Conservation (phyloP, 257 asterid genomes). For the Ilex asprella region DNA sequence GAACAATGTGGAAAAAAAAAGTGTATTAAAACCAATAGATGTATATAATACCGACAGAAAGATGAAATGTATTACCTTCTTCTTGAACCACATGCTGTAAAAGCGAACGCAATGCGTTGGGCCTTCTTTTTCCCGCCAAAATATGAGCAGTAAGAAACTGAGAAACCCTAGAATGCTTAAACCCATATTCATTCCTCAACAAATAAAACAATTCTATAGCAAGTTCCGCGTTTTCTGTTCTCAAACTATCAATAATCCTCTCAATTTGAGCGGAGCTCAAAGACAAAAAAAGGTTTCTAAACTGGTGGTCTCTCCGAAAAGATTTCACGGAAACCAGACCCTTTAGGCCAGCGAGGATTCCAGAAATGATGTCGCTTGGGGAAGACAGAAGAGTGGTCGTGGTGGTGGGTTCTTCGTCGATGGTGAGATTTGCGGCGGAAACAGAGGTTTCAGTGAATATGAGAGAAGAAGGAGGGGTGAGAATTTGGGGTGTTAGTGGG, state of each 20-base stretch:
- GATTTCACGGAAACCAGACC: slow-evolving; percentile 19
- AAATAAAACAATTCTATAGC: slow-evolving; percentile 62
- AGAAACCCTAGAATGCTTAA: slow-evolving; percentile 36
- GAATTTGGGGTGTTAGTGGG: slow-evolving; percentile 22
- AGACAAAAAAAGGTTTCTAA: slow-evolving; percentile 24
- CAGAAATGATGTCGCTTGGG: slow-evolving; percentile 24
- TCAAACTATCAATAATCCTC: slow-evolving; percentile 31
- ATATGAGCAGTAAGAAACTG: slow-evolving; percentile 44
- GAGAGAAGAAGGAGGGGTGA: slow-evolving; percentile 7
- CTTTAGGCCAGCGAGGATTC: slow-evolving; percentile 34
- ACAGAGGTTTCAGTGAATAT: slow-evolving; percentile 12
- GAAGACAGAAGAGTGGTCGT: neutral
- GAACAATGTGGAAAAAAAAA: slow-evolving; percentile 14
- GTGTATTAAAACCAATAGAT: no score
- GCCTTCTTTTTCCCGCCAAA: slow-evolving; percentile 50
- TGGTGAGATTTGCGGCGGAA: slow-evolving; percentile 28
- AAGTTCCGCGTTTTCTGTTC: slow-evolving; percentile 22
- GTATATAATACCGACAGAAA: no score
- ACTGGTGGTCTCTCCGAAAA: slow-evolving; percentile 22
- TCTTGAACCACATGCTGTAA: slow-evolving; percentile 38
- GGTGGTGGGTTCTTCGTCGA: slow-evolving; percentile 13
- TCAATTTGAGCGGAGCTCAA: slow-evolving; percentile 42
- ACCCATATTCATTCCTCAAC: slow-evolving; percentile 46
- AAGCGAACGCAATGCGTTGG: slow-evolving; percentile 46
- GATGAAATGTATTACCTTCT: slow-evolving; percentile 30